These are phyloP conservation scores for Podosphaera fusca DNA, from an alignment of 2,329 filamentous ascomycete genomes.

Conservation along the genomic window DNA sequence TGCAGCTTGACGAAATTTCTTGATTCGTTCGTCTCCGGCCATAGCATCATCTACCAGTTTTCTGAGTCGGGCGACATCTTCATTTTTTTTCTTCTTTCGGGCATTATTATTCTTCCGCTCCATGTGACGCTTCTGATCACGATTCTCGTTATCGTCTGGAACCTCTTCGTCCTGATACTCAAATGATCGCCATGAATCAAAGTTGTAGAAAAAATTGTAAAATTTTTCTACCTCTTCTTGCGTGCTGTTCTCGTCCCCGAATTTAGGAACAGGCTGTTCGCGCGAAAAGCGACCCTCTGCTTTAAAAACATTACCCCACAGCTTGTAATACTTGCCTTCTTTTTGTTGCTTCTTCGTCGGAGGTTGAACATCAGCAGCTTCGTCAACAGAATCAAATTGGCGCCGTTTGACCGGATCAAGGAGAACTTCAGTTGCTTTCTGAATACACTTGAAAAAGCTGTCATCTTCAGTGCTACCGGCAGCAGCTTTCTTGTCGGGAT, in stretches of 20 bases:
- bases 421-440: slow-evolving; percentile 87
- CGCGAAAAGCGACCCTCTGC: slow-evolving; percentile 85
- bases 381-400: slow-evolving; percentile 92
- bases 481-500: slow-evolving; percentile 96
- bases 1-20: slow-evolving; percentile 83
- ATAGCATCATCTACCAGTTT: slow-evolving; percentile 74
- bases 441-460: slow-evolving; percentile 99
- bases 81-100: slow-evolving; percentile 97
- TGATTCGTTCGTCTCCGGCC: slow-evolving; percentile 78
- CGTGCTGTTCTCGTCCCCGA: slow-evolving; percentile 64
- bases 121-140: slow-evolving; percentile 94
- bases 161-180: slow-evolving; percentile 99
- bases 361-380: slow-evolving; percentile 75
- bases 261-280: slow-evolving; percentile 61
- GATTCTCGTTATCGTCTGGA: slow-evolving; percentile 94
- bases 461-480: slow-evolving; percentile 74
- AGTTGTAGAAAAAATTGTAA: slow-evolving; percentile 99
- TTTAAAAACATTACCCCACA: slow-evolving; percentile 79
- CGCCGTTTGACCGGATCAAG: slow-evolving; percentile 78
- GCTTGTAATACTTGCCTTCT: slow-evolving; percentile 84
- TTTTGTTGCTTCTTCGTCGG: slow-evolving; percentile 75
- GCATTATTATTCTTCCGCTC: slow-evolving; percentile 97
- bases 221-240: slow-evolving; percentile 84
- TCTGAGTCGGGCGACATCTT: slow-evolving; percentile 79
- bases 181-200: slow-evolving; percentile 92